These are phyloP conservation scores for Funneliformis geosporum DNA, from an alignment of 192 early-diverging fungal species.

Conservation along the genomic window DNA sequence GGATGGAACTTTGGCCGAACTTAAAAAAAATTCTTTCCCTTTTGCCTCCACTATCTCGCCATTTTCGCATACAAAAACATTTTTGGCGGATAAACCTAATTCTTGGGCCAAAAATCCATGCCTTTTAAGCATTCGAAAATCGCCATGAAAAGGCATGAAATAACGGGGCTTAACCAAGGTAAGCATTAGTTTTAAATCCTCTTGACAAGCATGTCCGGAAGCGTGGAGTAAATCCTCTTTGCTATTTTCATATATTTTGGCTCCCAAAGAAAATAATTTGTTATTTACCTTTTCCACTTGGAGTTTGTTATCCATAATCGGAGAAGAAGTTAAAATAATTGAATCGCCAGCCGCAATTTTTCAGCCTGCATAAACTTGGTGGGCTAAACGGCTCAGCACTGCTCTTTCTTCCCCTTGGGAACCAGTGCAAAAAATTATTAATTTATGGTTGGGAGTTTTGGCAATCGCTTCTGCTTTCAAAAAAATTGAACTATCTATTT, in stretches of 20 bases:
- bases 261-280: background rate
- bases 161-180: background rate
- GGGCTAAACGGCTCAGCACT: slow-evolving; percentile 15
- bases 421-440: slow-evolving; percentile 29
- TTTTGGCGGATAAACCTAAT: background rate
- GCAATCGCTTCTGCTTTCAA: slow-evolving; percentile 1
- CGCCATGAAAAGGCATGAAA: slow-evolving; percentile 23
- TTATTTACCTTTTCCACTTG: background rate
- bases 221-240: slow-evolving; percentile 16
- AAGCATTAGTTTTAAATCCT: slow-evolving; percentile 21
- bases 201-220: slow-evolving; percentile 25
- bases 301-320: slow-evolving; percentile 25
- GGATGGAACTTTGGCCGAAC: background rate
- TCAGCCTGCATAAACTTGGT: slow-evolving; percentile 24
- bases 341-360: slow-evolving; percentile 1
- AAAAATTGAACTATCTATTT: slow-evolving; percentile 18
- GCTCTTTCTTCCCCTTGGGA: slow-evolving; percentile 28
- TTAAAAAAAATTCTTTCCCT: slow-evolving; percentile 4
- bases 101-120: slow-evolving; percentile 7
- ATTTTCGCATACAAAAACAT: slow-evolving; percentile 21
- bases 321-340: slow-evolving; percentile 27
- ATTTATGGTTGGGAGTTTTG: slow-evolving; percentile 22
- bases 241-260: slow-evolving; percentile 26
- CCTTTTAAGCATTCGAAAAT: slow-evolving; percentile 25
- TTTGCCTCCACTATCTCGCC: background rate